These are phyloP conservation scores for Halophytophthora polymorphica DNA, from an alignment of 352 stramenopile genomes.

Conservation along the genomic window DNA sequence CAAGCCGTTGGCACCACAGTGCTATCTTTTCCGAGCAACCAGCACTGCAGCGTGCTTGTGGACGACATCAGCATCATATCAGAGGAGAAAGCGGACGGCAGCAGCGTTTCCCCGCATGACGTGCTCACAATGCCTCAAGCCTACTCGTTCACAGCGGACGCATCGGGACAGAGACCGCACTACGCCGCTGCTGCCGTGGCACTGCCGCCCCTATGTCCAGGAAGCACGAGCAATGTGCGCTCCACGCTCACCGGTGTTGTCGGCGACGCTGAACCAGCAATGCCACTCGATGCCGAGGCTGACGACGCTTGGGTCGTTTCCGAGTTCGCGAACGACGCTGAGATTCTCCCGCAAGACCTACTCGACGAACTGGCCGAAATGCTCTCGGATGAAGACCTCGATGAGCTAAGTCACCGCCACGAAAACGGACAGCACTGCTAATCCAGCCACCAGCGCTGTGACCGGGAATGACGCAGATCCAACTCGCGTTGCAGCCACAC, in stretches of 20 bases:
- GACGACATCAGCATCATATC: constrained; percentile 10
- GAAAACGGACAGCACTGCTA: too few relatives aligned
- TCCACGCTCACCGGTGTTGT: constrained; percentile 13
- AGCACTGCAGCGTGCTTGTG: too few relatives aligned
- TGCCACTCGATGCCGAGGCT: constrained; percentile 20
- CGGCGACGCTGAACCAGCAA: too few relatives aligned
- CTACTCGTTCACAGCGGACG: not conserved
- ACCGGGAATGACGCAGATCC: too few relatives aligned
- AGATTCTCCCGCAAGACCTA: constrained; percentile 20
- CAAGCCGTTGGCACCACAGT: too few relatives aligned
- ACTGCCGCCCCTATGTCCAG: too few relatives aligned
- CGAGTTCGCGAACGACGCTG: constrained; percentile 13
- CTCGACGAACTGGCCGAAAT: constrained; percentile 22
- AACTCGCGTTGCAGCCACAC: too few relatives aligned
- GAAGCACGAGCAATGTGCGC: too few relatives aligned
- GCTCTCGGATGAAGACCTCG: constrained; percentile 19
- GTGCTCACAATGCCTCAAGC: not conserved
- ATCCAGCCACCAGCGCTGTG: too few relatives aligned
- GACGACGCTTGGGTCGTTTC: constrained; percentile 13
- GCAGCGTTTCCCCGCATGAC: not conserved
- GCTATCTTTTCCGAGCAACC: too few relatives aligned
- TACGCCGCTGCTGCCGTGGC: too few relatives aligned
- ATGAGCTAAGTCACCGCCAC: constrained; percentile 18
- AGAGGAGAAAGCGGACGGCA: not conserved
- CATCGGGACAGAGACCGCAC: too few relatives aligned